Conservation (phyloP, 208 protist species). For the Acanthamoeba lenticulata region DNA sequence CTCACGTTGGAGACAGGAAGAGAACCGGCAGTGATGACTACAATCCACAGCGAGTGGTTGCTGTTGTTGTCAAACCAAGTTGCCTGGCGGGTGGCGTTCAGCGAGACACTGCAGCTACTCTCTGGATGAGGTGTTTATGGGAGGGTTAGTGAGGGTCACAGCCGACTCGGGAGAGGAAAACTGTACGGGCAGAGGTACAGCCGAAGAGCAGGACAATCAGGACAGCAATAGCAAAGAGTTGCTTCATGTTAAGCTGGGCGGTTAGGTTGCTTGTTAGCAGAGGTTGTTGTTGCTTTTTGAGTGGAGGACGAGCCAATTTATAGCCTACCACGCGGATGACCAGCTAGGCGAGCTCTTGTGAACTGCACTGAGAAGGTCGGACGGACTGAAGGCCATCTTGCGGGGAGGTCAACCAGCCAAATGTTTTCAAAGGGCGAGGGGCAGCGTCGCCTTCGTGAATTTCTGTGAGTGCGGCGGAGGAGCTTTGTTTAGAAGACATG, state of each 20-base stretch:
- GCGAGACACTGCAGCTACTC: background rate
- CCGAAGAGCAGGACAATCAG: background rate
- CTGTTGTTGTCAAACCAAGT: background rate
- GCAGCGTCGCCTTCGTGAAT: too few relatives aligned
- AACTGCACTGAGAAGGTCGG: too few relatives aligned
- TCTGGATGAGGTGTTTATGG: background rate
- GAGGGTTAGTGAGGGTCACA: background rate
- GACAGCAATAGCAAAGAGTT: background rate
- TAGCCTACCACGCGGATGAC: too few relatives aligned
- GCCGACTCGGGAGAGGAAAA: background rate
- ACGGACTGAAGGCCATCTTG: too few relatives aligned
- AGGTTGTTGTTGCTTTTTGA: too few relatives aligned
- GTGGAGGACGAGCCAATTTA: too few relatives aligned
- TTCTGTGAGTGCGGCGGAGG: too few relatives aligned
- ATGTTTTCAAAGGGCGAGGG: too few relatives aligned
- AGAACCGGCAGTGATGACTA: background rate
- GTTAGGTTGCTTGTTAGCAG: too few relatives aligned
- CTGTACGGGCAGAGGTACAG: background rate
- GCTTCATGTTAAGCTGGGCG: slow-evolving; percentile 2
- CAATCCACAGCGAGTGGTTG: background rate
- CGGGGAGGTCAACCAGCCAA: too few relatives aligned
- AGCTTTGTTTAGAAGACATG: too few relatives aligned
- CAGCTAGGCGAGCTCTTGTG: too few relatives aligned
- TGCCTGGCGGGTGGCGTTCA: background rate
- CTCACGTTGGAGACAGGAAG: background rate